These are phyloP conservation scores for Fraxinus pennsylvanica DNA, from an alignment of 257 asterid species.

Conservation along the genomic window DNA sequence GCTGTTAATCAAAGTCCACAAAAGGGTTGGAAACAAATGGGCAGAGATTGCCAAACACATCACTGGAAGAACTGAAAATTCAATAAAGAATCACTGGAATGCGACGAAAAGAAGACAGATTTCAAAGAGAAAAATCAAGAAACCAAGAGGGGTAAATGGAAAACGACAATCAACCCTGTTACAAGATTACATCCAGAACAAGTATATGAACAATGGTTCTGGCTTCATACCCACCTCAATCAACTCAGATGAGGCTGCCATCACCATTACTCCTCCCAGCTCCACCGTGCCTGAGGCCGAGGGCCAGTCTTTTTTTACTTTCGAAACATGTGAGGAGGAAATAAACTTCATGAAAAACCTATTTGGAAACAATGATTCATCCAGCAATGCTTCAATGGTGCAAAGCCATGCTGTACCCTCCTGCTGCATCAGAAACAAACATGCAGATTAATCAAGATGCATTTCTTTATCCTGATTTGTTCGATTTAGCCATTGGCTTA, in stretches of 20 bases:
- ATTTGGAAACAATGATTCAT: conserved; percentile 33
- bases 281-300: conserved; percentile 19
- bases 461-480: conserved; percentile 23
- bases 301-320: conserved; percentile 35
- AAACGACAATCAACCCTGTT: conserved; percentile 38
- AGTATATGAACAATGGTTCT: conserved; percentile 18
- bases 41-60: conserved; percentile 65
- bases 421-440: neutral
- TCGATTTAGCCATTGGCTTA: conserved; percentile 20
- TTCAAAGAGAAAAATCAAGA: conserved; percentile 46
- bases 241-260: neutral
- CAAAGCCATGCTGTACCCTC: neutral
- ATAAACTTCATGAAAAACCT: conserved; percentile 50
- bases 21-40: too few relatives aligned
- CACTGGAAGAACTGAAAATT: conserved; percentile 75
- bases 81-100: conserved; percentile 86
- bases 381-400: neutral
- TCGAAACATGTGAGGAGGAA: conserved; percentile 48
- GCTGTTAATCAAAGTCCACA: too few relatives aligned
- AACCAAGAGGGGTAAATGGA: conserved; percentile 25
- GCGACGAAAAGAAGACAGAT: conserved; percentile 59
- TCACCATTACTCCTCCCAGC: conserved; percentile 1
- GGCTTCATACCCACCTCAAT: neutral
- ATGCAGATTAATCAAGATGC: conserved; percentile 13
- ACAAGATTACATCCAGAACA: conserved; percentile 54